Evolutionary conservation across 1,284 basidiomycete species (phyloP), one percentile per base, ranked within the genome.

Genomic region (Acaromyces ingoldii): DNA sequence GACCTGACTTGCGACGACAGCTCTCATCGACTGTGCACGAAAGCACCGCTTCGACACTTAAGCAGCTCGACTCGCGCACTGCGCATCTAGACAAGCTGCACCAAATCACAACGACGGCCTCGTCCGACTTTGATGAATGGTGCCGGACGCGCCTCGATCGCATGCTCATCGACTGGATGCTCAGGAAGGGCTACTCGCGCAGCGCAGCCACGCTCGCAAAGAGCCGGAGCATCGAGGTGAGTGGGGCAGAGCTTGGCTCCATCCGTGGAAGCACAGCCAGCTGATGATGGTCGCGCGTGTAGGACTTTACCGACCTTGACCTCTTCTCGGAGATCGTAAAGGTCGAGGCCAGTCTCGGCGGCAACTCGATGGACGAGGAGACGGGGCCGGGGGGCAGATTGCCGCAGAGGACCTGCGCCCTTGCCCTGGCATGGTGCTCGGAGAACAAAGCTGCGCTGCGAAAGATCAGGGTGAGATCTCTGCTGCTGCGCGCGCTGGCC

Each of bases 401-500:
- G 13, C 9, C 15, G 1, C 53, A 78, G 44, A 84, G 89, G 62
- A 87, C 87, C 67, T 91, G 90, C 64, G 80, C 85, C 1, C 87
- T 91, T 75, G 93, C 92, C 4, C 79, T 99, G 38, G 82, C 84
- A 13, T 99, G 93, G 93, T 97, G 92, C 67, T 89, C 84, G 55
- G 95, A 99, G 80, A 96, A 99, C 78, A 89, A 93, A 75, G 83
- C 84, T 26, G 86, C 88, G 6, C 81, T 98, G 51, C 85, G 89
- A 55, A 97, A 96, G 79, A 83, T 86, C 69, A 91, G 89, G 81
- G 45, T 53, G 39, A 36, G 49, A 28, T 13, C 26, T 6, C 7
- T 21, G n/a, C 30, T 9, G n/a, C 7, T n/a, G 9, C 30, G 30
- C n/a, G n/a, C n/a, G n/a, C 30, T 9, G 9, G 9, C 7, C n/a